Evolutionary conservation across 2,329 filamentous ascomycete genomes (phyloP), one percentile per base, ranked within the genome.

Genomic region (Aspergillus piperis): DNA sequence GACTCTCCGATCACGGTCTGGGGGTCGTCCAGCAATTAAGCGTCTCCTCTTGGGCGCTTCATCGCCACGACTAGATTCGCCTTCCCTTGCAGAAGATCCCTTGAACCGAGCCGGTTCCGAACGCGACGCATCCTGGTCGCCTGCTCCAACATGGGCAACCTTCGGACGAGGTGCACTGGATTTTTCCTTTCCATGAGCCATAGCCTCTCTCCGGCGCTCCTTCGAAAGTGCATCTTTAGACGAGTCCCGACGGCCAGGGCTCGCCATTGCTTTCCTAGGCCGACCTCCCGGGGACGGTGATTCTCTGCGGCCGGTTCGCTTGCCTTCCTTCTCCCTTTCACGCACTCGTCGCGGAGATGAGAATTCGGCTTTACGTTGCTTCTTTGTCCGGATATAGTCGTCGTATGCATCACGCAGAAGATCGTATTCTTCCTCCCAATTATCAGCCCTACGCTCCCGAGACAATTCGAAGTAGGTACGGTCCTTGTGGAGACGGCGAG

Each of bases 391-490:
- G 25, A 66, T 44, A 62, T 75, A 72, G 32, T 75, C 77, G 49
- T 82, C 78, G 61, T 77, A 81, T 1, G 80, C 80, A n/a, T 88
- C 84, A 73, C 93, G 93, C 52, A 99, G 77, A 58, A 96, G 80
- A 47, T 92, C 86, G 64, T 90, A 88, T 74, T 99, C 95, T 63
- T 94, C 88, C 73, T 94, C 89, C 92, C 93, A 97, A 62, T 91
- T 90, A 7, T 93, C 91, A 0, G 95, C 94, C 66, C 88, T 88
- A 42, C 92, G 87, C 51, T 91, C 88, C 68, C 89, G 86, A 2
- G 95, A 92, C 62, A 98, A 88, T 65, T 99, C 92, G 69, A 87
- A 90, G 74, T 98, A 99, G 0, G 90, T 89, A 68, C 90, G 86
- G 21, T 91, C 91, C 66, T 88, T 88, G 66, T 88, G 88, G 25